Percentiles rank a stretch among this genome's conserved stretches.
Conservation (phyloP, 106 monocot genomes). For the Dendrobium officinale region DNA sequence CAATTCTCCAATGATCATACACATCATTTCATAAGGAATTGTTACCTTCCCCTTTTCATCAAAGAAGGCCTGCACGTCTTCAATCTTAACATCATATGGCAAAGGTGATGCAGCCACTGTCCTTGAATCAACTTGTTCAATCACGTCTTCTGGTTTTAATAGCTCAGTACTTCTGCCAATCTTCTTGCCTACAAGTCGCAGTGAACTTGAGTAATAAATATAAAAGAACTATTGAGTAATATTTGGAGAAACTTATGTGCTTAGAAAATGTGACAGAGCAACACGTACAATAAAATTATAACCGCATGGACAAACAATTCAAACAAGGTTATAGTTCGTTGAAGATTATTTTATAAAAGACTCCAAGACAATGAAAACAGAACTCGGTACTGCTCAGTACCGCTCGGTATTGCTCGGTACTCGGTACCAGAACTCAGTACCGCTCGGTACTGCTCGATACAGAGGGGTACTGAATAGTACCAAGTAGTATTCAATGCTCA, state of each 20-base stretch:
- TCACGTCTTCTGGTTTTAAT: slow-evolving; percentile 57
- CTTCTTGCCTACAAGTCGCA: slow-evolving; percentile 46
- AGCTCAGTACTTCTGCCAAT: slow-evolving; percentile 73
- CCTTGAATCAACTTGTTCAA: slow-evolving; percentile 81
- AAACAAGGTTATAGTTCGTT: background rate
- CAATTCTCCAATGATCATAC: background rate
- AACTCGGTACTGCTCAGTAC: background rate
- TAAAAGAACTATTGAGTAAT: background rate
- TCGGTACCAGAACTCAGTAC: too few relatives aligned
- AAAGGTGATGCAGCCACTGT: slow-evolving; percentile 82
- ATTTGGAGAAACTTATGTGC: background rate
- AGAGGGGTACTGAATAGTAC: too few relatives aligned
- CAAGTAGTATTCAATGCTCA: too few relatives aligned
- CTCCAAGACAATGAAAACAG: background rate
- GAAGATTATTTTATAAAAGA: background rate
- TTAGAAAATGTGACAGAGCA: background rate
- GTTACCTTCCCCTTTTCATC: slow-evolving; percentile 66
- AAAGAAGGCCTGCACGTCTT: slow-evolving; percentile 81
- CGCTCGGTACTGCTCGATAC: too few relatives aligned
- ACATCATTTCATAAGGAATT: background rate
- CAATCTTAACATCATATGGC: slow-evolving; percentile 64
- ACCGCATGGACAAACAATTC: background rate
- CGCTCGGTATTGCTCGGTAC: too few relatives aligned
- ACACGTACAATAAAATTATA: background rate
- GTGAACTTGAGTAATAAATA: background rate